Evolutionary conservation across 2,329 filamentous ascomycete species (phyloP), one percentile per base, ranked within the genome.

Genomic region (Alternaria panax): DNA sequence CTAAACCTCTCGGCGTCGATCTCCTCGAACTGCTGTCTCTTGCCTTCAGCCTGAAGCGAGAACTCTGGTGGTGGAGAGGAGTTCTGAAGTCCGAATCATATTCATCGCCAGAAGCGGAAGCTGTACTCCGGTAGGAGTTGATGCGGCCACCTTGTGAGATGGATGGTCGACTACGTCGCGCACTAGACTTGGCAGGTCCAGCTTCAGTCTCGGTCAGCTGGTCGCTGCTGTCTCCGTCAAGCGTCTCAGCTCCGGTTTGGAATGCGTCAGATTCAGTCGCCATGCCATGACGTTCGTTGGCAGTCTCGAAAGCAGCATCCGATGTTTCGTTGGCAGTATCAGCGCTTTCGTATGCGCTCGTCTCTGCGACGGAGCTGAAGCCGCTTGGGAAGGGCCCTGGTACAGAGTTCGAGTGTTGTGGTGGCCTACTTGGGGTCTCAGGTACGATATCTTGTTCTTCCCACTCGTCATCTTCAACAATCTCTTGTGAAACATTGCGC

Each of bases 251-350:
- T n/a, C 92, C 93, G 4, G 94, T 97, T 76, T 96, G 91, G 86
- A 98, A 98, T 64, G 92, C 92, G 68, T 98, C 94, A 11, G 93
- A 96, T 79, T 96, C 93, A 0, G 92, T 97, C 12, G 83, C 86
- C 7, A 82, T 85, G 55, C 72, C 78, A 28, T 86, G 86, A 27
- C 88, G 88, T 78, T 97, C 94, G 71, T 96, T 92, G 24, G 89
- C 89, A 42, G 89, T 91, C 74, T 91, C 88, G 62, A 91, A 91
- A 40, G 83, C 84, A 46, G 83, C 85, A 74, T 88, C 87, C 27
- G 82, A 83, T 41, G 79, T 81, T 73, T 97, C 93, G 60, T 92
- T 92, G 36, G 92, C 91, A 6, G 91, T 94, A 59, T 95, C 91
- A 67, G 93, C 94, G 1, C 87, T 84, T 64, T 93, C 90, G 53